Evolutionary conservation across 1,139 yeast species (phyloP), one percentile per base, ranked within the genome.

Genomic region (Hemisphaericaspora lyxosophila): DNA sequence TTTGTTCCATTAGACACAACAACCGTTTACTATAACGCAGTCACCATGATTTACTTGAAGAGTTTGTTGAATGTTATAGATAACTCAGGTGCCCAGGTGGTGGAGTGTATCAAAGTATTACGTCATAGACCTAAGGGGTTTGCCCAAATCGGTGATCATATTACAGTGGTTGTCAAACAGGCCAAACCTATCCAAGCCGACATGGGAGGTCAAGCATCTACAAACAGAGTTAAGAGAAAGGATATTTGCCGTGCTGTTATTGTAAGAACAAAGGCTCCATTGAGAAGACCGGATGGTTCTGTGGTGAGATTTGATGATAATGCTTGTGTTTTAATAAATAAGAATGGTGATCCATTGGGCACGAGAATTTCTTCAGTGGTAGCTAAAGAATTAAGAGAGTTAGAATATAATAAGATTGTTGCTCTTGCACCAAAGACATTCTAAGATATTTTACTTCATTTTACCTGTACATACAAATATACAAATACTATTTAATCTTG

Each of bases 241-340:
- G 98, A 92, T 55, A 88, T 92, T 37, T 84, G 95, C 45, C 95
- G 95, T 58, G 99, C 97, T 5, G 90, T 92, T 18, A 86, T 92
- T 32, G 97, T 89, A 16, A 82, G 98, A 60, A 88, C 97, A 2
- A 88, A 83, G 64, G 90, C 92, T 48, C 90, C 89, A 24, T 80
- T 82, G 44, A 78, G 77, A 59, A 80, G 99, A 58, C 75, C 82
- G 2, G 97, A 94, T 57, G 99, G 99, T 2, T 76, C 95, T 6
- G 80, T 81, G 17, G 75, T 92, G 28, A 73, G 88, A 50, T 92
- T 92, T 58, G 97, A 92, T 59, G 99, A 92, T 63, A 92, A 92
- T 61, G 98, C 98, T 1, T 90, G 97, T 68, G 97, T 94, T 26
- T 75, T 92, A 57, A 79, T 92, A 46, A 90, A 92, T 67, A 89